A percentile compares a stretch with the other conserved stretches of the same genome.
Conservation (phyloP, 2,329 filamentous ascomycete genomes). For the Colletotrichum sp. region DNA sequence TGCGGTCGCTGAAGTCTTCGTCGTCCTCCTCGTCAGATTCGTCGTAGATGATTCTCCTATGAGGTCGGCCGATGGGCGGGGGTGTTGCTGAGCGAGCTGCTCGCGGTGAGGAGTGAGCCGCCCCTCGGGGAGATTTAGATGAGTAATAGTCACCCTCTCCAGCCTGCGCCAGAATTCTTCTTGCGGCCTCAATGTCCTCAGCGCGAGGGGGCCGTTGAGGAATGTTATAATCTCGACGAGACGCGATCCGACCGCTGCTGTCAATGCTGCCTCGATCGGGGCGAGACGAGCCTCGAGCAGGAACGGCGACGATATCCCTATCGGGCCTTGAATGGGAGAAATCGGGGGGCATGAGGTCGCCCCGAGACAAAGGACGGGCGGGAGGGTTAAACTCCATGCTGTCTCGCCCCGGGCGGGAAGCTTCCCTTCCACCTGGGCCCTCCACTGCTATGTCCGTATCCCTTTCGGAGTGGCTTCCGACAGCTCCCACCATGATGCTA, state of each 20-base stretch:
- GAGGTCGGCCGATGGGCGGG: slow-evolving; percentile 7
- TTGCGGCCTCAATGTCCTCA: slow-evolving; percentile 12
- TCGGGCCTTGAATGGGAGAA: not conserved
- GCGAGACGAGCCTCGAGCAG: not conserved
- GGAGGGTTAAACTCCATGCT: not conserved
- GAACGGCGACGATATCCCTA: not conserved
- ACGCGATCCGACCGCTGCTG: not conserved
- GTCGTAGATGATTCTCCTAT: not conserved
- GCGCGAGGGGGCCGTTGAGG: slow-evolving; percentile 1
- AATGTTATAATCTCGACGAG: not conserved
- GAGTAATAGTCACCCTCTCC: not conserved
- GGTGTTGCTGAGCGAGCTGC: slow-evolving; percentile 2
- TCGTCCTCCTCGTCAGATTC: slow-evolving; percentile 12
- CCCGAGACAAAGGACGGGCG: not conserved
- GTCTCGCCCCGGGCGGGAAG: not conserved
- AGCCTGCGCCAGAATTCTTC: slow-evolving; percentile 3
- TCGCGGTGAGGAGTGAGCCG: not conserved
- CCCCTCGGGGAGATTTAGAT: not conserved
- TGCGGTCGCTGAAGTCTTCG: not conserved
- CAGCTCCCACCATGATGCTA: not conserved
- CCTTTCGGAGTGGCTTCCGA: not conserved
- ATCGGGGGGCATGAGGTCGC: not conserved
- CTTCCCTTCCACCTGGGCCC: not conserved
- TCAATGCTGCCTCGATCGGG: not conserved
- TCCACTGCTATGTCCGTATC: not conserved